phyloP scores from a whole-genome alignment of 2,329 filamentous ascomycete species.

The Amauroascus verrucosus region DNA sequence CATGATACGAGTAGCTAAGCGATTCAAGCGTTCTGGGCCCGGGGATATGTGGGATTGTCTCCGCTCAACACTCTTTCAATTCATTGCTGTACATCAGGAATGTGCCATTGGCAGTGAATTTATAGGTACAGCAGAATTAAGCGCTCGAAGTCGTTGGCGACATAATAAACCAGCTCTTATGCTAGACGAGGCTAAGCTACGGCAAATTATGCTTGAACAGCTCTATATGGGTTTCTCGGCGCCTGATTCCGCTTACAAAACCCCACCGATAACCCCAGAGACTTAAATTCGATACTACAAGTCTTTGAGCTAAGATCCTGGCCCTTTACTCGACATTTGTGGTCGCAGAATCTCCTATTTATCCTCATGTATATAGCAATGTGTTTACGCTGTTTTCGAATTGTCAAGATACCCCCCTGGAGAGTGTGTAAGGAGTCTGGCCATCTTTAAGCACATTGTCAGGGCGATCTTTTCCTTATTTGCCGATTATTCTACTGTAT shows the following conservation, averaged over 20 bases:
- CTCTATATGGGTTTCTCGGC: constrained; percentile 8
- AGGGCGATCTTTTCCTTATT: not conserved
- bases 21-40: constrained; percentile 24
- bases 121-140: constrained; percentile 19
- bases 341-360: not conserved
- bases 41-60: constrained; percentile 24
- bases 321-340: not conserved
- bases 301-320: not conserved
- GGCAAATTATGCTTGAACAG: constrained; percentile 20
- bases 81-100: constrained; percentile 23
- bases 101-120: constrained; percentile 22
- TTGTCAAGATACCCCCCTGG: not conserved
- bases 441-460: not conserved
- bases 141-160: constrained; percentile 20
- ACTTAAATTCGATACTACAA: not conserved
- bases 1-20: constrained; percentile 26
- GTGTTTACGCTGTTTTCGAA: not conserved
- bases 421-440: not conserved
- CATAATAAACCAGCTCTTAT: constrained; percentile 16
- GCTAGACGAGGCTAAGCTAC: constrained; percentile 25
- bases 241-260: not conserved
- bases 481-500: not conserved
- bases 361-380: not conserved
- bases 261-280: not conserved
- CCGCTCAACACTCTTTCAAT: constrained; percentile 21